These are phyloP conservation scores for Spiraea crenata DNA, from an alignment of 331 rosid genomes.

Conservation along the genomic window DNA sequence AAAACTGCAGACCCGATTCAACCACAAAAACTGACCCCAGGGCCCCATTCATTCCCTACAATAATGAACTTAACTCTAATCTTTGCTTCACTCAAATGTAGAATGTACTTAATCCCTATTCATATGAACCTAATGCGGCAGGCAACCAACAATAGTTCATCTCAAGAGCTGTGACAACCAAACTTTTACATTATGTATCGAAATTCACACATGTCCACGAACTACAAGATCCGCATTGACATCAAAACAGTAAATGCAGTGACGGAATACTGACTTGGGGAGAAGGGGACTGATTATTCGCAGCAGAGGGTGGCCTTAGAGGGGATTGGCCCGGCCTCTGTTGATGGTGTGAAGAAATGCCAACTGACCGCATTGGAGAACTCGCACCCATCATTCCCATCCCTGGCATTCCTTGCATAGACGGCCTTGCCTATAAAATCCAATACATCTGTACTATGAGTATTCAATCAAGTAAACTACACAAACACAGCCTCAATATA, in stretches of 20 bases:
- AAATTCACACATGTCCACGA: not conserved
- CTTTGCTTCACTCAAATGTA: not conserved
- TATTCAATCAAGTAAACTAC: conserved; percentile 16
- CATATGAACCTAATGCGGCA: not conserved
- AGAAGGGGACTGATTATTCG: conserved; percentile 51
- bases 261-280: conserved; percentile 68
- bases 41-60: not conserved
- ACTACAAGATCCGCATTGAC: not conserved
- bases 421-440: conserved; percentile 52
- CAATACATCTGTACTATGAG: conserved; percentile 2
- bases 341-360: conserved; percentile 48
- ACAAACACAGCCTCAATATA: conserved; percentile 11
- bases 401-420: conserved; percentile 62
- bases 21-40: not conserved
- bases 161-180: not conserved
- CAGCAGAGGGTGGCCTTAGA: conserved; percentile 62
- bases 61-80: not conserved
- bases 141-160: not conserved
- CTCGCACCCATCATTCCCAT: conserved; percentile 79
- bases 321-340: conserved; percentile 75
- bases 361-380: conserved; percentile 74
- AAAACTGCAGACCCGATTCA: not conserved
- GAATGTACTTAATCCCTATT: not conserved
- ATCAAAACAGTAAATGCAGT: not conserved
- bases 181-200: not conserved